A percentile compares a stretch with the other conserved stretches of the same genome.
Conservation (phyloP, 495 filamentous ascomycete species). For the Trichoderma parareesei region DNA sequence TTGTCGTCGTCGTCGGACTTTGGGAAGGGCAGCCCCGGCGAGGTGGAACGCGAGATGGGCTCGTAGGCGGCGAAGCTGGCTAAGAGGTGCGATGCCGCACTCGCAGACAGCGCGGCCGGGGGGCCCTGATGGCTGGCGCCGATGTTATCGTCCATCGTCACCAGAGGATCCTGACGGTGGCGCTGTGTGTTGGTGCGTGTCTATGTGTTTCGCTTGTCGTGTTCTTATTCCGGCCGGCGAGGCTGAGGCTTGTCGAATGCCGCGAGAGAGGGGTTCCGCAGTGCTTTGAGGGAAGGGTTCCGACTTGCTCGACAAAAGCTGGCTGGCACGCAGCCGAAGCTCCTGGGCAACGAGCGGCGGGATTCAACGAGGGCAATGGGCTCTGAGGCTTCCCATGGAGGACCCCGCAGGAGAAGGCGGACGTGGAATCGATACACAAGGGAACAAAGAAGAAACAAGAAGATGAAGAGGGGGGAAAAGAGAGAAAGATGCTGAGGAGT, state of each 20-base stretch:
- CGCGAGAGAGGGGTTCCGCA: not conserved
- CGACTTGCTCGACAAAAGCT: not conserved
- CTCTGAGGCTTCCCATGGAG: conserved; percentile 5
- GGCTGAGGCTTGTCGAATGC: not conserved
- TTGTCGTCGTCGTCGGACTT: conserved; percentile 29
- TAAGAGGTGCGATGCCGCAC: conserved; percentile 19
- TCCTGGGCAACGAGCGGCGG: not conserved
- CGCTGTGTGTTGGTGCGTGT: not conserved
- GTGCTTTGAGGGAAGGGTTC: not conserved
- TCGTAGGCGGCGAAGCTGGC: conserved; percentile 26
- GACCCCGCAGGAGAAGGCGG: not conserved
- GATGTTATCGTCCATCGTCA: conserved; percentile 24
- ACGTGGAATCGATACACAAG: not conserved
- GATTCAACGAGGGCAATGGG: not conserved
- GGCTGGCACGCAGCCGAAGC: conserved; percentile 1
- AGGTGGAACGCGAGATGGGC: conserved; percentile 41
- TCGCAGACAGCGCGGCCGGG: conserved; percentile 17
- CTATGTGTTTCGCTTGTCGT: not conserved
- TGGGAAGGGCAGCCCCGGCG: conserved; percentile 32
- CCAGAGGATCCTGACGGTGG: not conserved
- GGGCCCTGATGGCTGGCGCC: conserved; percentile 20
- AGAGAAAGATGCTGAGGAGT: not conserved
- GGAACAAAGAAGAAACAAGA: too few relatives aligned
- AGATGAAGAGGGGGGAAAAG: too few relatives aligned
- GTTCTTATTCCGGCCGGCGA: not conserved